phyloP scores from a whole-genome alignment of 2,329 filamentous ascomycete genomes.

The Myriosclerotinia scirpicola region DNA sequence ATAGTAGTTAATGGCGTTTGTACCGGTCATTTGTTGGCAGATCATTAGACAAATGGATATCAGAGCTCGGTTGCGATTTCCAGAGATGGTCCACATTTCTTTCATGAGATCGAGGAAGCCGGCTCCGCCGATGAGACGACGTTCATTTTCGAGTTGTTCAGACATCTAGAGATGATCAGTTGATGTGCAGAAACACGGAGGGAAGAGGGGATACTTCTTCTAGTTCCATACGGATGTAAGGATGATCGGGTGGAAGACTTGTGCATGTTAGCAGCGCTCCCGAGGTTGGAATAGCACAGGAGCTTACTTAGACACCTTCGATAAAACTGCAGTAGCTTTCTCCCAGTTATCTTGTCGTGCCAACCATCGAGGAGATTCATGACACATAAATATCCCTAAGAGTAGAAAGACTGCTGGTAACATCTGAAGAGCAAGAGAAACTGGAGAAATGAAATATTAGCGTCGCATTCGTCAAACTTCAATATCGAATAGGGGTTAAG shows the following conservation, averaged over 20 bases:
- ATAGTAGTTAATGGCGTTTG: conserved; percentile 52
- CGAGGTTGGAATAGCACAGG: conserved; percentile 12
- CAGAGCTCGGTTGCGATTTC: conserved; percentile 63
- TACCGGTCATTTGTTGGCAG: conserved; percentile 62
- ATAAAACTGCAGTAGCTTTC: conserved; percentile 55
- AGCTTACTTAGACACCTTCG: conserved; percentile 46
- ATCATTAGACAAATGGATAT: conserved; percentile 64
- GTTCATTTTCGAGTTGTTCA: conserved; percentile 50
- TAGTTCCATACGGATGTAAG: conserved; percentile 53
- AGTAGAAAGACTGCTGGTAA: conserved; percentile 63
- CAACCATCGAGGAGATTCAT: conserved; percentile 64
- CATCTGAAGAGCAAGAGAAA: conserved; percentile 64
- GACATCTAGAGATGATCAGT: conserved; percentile 40
- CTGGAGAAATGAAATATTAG: conserved; percentile 47
- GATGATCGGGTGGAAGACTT: conserved; percentile 52
- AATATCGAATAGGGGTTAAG: neutral
- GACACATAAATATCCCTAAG: conserved; percentile 59
- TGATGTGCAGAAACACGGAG: too few species aligned
- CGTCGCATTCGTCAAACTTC: too few species aligned
- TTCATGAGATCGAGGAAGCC: conserved; percentile 52
- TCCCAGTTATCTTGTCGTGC: conserved; percentile 69
- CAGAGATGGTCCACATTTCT: conserved; percentile 59
- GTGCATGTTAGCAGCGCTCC: conserved; percentile 46
- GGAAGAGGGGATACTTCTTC: conserved; percentile 46
- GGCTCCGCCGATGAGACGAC: conserved; percentile 50